Base-by-base conservation (phyloP, 164 flowering plant species). In the Liriodendron chinense region DNA sequence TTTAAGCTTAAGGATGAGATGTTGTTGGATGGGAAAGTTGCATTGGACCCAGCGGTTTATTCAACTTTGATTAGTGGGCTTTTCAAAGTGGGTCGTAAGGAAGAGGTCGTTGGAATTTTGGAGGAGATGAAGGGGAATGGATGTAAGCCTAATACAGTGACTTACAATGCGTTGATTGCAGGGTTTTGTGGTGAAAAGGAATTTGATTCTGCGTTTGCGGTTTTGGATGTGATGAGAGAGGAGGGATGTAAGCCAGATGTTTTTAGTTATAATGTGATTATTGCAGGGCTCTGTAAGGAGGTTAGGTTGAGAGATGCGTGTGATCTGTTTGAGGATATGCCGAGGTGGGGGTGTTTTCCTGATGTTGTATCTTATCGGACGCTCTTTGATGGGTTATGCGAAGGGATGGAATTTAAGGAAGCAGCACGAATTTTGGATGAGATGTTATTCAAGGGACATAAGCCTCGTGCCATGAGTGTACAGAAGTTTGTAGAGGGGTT, bases 291-390 rank as follows among this genome's bases (percentile, higher is more conserved):
- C 50, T 88, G 94, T 72, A 85, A 78, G 74, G 89, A 80, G 9
- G 91, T 89, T 28, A 91, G 80, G 76, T 73, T 82, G 76, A 82
- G 75, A 28, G 96, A 91, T 71, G 97, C 94, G 1, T 72, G 73
- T 49, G 92, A 91, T 43, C 73, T 91, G 28, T 84, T 92, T 74
- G 88, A 89, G 65, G 93, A 90, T 61, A 86, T 94, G 96, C 94
- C 94, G 1, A 83, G 90, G 74, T 68, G 87, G n/a, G 89, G 81
- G 1, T 92, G 93, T 69, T 24, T 67, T 28, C 94, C 94, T 16
- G 96, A 94, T 88, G 87, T 88, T 67, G 86, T 89, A 26, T 79
- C 94, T 12, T 94, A 89, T 63, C 79, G 96, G 72, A 80, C 74
- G 57, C 57, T 89, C 18, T 86, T 94, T 80, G 88, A 86, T 77